Base-by-base conservation (phyloP, 768 basidiomycete species). In the Pholiota molesta region DNA sequence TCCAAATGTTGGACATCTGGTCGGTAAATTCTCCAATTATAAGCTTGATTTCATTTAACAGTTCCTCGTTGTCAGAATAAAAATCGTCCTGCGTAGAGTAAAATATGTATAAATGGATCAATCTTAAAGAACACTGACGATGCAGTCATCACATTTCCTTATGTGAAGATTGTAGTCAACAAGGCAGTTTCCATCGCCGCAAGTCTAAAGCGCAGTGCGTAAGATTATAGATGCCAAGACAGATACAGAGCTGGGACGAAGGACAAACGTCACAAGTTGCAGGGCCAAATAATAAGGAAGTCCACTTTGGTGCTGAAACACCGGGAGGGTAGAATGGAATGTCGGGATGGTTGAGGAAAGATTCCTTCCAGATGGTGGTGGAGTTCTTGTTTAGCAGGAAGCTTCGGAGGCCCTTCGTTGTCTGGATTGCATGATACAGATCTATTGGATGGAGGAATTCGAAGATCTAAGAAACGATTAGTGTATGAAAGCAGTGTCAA, bases 361-460 rank as follows among this genome's bases (percentile, higher is more conserved):
- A 29, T 3, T 40, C 10, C 16, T 39, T n/a, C 63, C 63, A 64
- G 6, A 61, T 40, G 1, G n/a, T 13, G 17, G 37, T 26, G 16
- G 40, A 51, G 1, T 51, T 53, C 26, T 35, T 39, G 9, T 28
- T 33, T 7, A 64, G 58, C 39, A 64, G 52, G 10, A 64, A 21
- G n/a, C 35, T 13, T 26, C 63, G 14, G 33, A 64, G 62, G 0
- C 53, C 57, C 17, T 75, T 74, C 33, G 69, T 70, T 11, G 71
- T 68, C 35, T 72, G 62, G 9, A 75, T 53, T 19, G 79, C 68
- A 53, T 72, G 62, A 28, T 75, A 71, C 5, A 79, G 73, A 62
- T 79, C 76, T 17, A 76, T 52, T 2, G 78, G 77, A 44, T 76
- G 73, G 29, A 78, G 60, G 60, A 64, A 62, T 9, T 62, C 65